Base-by-base conservation (phyloP, 306 rosid genomes). In the Vigna reflexopilosa region DNA sequence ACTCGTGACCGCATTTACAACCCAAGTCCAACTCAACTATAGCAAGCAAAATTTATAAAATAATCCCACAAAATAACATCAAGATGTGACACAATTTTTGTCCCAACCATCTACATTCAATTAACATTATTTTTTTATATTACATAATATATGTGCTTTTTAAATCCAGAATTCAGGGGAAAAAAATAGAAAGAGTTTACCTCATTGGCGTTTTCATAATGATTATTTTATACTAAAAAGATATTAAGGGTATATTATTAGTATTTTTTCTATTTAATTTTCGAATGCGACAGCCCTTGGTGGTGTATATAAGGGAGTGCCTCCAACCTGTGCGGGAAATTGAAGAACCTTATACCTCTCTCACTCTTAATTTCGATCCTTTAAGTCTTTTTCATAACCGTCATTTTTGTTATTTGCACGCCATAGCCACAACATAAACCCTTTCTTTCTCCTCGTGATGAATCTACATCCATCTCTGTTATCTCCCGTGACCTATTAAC, bases 271-370 rank as follows among this genome's bases (percentile, higher is more conserved):
- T 9, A 22, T 49, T 30, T 34, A 32, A 51, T 70, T 32, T n/a
- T 30, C 62, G 5, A 3, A 11, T 10, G 63, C 14, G 34, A 0
- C 7, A 9, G 26, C 2, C 13, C 28, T 44, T 69, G 61, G 0
- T 15, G 28, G 65, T 36, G 9, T 72, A 72, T 72, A 72, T 34
- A 72, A 72, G 5, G 65, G 76, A 34, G 51, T 34, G 64, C 17
- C 36, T 51, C 19, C 19, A 3, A 0, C 32, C 1, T 14, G 17
- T 10, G 5, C 63, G 36, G 38, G 34, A 19, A 2, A 67, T 67
- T 45, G 38, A 67, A 17, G 13, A 44, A 56, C 40, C 40, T 68
- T 3, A 22, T 22, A 7, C 10, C 19, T 67, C 42, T 47, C 48
- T 7, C 16, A n/a, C 28, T 26, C 20, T 38, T 19, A 32, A 7